Evolutionary conservation across 1,284 basidiomycete genomes (phyloP).

Genomic region (Leccinum pseudoinsigne): DNA sequence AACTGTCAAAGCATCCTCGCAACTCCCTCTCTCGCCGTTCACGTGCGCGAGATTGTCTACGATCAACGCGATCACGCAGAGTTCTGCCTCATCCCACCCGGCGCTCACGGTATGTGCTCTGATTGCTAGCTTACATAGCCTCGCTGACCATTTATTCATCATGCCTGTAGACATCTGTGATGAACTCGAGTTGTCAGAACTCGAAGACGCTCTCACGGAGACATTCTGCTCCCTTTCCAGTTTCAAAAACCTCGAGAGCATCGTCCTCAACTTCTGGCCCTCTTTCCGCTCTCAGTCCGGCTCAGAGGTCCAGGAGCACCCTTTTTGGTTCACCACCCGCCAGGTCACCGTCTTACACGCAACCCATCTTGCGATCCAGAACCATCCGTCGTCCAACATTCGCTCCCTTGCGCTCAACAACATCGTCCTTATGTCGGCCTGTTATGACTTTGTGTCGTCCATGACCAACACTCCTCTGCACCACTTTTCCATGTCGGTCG

Average conservation of each 20-base stretch:
- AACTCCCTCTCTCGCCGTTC: conserved; percentile 22
- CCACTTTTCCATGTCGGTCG: conserved; percentile 31
- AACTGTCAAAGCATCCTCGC: conserved; percentile 23
- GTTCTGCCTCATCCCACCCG: conserved; percentile 23
- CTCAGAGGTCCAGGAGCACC: conserved; percentile 28
- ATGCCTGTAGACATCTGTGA: conserved; percentile 23
- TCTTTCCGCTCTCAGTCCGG: conserved; percentile 30
- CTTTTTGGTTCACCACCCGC: conserved; percentile 34
- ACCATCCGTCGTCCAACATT: conserved; percentile 16
- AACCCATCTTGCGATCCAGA: conserved; percentile 23
- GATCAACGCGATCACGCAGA: conserved; percentile 26
- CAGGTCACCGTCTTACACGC: conserved; percentile 29
- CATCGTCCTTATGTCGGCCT: conserved; percentile 25
- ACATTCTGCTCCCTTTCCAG: conserved; percentile 24
- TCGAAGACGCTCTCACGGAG: conserved; percentile 32
- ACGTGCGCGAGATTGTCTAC: conserved; percentile 32
- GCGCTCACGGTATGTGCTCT: conserved; percentile 15
- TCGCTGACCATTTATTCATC: background rate
- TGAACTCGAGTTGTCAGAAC: conserved; percentile 33
- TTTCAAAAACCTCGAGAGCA: conserved; percentile 23
- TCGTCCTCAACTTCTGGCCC: conserved; percentile 33
- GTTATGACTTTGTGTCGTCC: conserved; percentile 31
- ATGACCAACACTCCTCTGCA: conserved; percentile 29
- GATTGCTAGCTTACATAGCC: background rate
- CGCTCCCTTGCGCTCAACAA: conserved; percentile 30